These are phyloP conservation scores for Ochromonas danica DNA, from an alignment of 108 stramenopile species.

Conservation along the genomic window DNA sequence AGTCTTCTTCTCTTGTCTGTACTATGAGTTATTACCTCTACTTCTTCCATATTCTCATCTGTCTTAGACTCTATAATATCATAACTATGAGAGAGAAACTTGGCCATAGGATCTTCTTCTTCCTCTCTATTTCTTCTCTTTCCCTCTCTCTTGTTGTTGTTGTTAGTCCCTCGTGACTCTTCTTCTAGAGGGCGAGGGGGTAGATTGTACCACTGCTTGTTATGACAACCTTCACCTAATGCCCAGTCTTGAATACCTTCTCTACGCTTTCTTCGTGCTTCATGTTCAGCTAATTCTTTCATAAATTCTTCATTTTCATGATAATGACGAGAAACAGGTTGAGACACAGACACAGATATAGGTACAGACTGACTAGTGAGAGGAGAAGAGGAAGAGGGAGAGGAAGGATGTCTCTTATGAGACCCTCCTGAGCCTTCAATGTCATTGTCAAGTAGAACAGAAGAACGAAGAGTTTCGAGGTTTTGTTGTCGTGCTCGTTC, in stretches of 20 bases:
- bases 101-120: not conserved
- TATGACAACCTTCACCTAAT: conserved; percentile 21
- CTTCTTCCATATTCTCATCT: not conserved
- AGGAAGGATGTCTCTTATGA: not conserved
- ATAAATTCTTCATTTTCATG: not conserved
- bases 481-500: not conserved
- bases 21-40: not conserved
- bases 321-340: not conserved
- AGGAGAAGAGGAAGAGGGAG: too few species aligned
- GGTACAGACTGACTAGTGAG: too few species aligned
- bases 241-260: not conserved
- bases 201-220: not conserved
- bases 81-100: not conserved
- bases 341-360: not conserved
- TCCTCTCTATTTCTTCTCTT: not conserved
- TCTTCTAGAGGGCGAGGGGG: not conserved
- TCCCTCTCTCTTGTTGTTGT: not conserved
- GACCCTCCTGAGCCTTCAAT: not conserved
- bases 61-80: not conserved
- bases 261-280: not conserved
- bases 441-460: not conserved
- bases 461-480: not conserved
- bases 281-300: not conserved
- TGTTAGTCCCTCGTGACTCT: not conserved
- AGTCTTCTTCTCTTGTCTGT: not conserved